These are phyloP conservation scores for Chenopodium album DNA, from an alignment of 148 eudicot genomes.

Conservation along the genomic window DNA sequence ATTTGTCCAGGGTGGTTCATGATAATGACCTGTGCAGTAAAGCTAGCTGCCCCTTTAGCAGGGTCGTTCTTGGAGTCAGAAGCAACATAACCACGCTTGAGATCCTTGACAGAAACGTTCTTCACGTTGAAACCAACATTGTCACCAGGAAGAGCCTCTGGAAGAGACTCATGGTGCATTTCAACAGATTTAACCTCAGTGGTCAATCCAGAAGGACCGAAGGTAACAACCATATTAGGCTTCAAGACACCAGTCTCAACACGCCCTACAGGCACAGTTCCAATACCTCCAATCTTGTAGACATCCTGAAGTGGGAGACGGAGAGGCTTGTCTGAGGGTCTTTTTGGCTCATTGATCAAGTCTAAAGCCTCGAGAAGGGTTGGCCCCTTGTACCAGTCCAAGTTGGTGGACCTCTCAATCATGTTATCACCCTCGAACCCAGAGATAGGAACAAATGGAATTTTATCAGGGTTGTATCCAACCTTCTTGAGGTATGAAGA, in stretches of 20 bases:
- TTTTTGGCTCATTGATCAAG: slow-evolving; percentile 39
- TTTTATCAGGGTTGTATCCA: slow-evolving; percentile 43
- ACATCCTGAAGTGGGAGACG: slow-evolving; percentile 48
- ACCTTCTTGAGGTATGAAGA: slow-evolving; percentile 41
- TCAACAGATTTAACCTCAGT: slow-evolving; percentile 46
- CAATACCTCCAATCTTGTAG: slow-evolving; percentile 47
- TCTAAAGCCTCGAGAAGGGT: slow-evolving; percentile 48
- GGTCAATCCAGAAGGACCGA: slow-evolving; percentile 42
- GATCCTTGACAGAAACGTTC: slow-evolving; percentile 41
- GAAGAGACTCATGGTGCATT: slow-evolving; percentile 46
- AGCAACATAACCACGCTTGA: slow-evolving; percentile 47
- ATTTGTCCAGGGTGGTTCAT: slow-evolving; percentile 55
- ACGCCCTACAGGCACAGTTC: slow-evolving; percentile 43
- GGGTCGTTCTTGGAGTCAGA: slow-evolving; percentile 46
- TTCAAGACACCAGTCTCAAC: slow-evolving; percentile 37
- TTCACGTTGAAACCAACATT: slow-evolving; percentile 40
- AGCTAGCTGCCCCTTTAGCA: slow-evolving; percentile 40
- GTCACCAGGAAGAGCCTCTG: slow-evolving; percentile 40
- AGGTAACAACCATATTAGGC: slow-evolving; percentile 43
- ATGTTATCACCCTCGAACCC: slow-evolving; percentile 46
- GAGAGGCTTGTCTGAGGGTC: slow-evolving; percentile 48
- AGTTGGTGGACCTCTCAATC: slow-evolving; percentile 49
- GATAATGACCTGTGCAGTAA: slow-evolving; percentile 47
- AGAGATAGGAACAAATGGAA: slow-evolving; percentile 37
- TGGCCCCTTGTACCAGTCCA: slow-evolving; percentile 53